Percentiles rank a stretch among this genome's conserved stretches.
These are phyloP conservation scores for Daldinia childiae DNA, from an alignment of 495 filamentous ascomycete species.

Conservation along the genomic window DNA sequence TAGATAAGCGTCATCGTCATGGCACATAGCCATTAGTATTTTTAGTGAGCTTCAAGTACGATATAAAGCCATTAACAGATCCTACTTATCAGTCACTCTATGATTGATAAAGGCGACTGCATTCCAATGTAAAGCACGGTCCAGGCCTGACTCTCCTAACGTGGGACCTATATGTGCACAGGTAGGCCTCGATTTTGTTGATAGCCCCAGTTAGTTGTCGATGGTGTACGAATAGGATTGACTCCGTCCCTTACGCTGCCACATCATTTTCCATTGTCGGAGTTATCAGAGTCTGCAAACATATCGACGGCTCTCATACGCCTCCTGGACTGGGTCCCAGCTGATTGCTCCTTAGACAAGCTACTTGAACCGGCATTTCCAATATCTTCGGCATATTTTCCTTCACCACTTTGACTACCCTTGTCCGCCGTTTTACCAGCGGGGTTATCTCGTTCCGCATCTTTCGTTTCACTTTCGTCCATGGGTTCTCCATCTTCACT, in stretches of 20 bases:
- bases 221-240: not conserved
- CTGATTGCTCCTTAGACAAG: constrained; percentile 15
- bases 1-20: no score
- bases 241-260: not conserved
- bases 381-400: constrained; percentile 42
- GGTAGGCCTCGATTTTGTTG: not conserved
- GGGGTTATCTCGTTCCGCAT: constrained; percentile 43
- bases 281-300: constrained; percentile 76
- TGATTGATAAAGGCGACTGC: not conserved
- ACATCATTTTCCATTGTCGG: constrained; percentile 49
- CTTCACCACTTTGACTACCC: constrained; percentile 45
- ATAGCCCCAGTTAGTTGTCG: not conserved
- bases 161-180: no score
- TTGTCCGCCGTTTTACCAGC: constrained; percentile 38
- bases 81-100: not conserved
- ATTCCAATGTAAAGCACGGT: not conserved
- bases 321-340: constrained; percentile 50
- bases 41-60: not conserved
- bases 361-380: not conserved
- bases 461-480: constrained; percentile 49
- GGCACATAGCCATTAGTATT: not conserved
- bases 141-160: not conserved
- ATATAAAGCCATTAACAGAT: not conserved
- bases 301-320: constrained; percentile 91
- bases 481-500: constrained; percentile 50